Evolutionary conservation across 805 yeast species (phyloP).

Genomic region (Soucietia sequanensis): DNA sequence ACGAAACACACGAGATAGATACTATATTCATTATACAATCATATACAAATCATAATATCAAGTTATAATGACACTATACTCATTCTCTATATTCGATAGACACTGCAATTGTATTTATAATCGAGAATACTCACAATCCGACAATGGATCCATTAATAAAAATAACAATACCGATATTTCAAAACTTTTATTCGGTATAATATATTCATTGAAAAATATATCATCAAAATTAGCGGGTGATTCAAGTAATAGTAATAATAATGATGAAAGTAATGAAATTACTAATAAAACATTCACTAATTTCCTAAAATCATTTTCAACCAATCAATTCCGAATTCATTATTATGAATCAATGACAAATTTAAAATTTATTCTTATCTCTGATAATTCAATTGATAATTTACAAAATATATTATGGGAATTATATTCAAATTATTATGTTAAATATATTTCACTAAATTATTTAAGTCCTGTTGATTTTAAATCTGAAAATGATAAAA

Average conservation of each 20-base stretch:
- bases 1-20: too few relatives aligned
- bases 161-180: constrained; percentile 68
- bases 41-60: too few relatives aligned
- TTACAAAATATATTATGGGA: constrained; percentile 54
- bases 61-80: constrained; percentile 74
- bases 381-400: constrained; percentile 61
- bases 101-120: constrained; percentile 86
- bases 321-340: constrained; percentile 78
- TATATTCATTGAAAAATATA: constrained; percentile 75
- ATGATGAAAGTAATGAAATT: neutral
- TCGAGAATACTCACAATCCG: constrained; percentile 49
- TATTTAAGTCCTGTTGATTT: constrained; percentile 55
- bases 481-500: constrained; percentile 42
- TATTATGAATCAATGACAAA: constrained; percentile 78
- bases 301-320: constrained; percentile 54
- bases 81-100: constrained; percentile 88
- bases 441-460: constrained; percentile 62
- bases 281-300: constrained; percentile 18
- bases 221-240: constrained; percentile 51
- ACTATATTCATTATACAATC: too few relatives aligned
- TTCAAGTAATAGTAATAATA: constrained; percentile 12
- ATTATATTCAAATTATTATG: constrained; percentile 58
- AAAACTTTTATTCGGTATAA: constrained; percentile 80
- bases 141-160: constrained; percentile 38
- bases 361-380: constrained; percentile 68